Conservation (phyloP, 176 grass and related monocot species). For the Canna indica region DNA sequence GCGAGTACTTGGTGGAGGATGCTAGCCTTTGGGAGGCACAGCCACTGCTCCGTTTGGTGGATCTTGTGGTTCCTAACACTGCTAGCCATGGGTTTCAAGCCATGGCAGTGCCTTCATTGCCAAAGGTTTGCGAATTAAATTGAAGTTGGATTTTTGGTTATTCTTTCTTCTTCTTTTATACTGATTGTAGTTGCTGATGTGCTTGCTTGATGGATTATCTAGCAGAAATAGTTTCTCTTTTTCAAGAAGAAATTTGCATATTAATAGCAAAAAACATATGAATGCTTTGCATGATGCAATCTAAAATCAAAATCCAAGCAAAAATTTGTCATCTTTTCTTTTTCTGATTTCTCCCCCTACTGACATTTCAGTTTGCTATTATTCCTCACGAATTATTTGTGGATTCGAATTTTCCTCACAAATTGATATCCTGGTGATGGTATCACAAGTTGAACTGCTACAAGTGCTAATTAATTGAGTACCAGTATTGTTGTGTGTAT, state of each 20-base stretch:
- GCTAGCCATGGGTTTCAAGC: conserved; percentile 67
- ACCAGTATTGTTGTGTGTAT: background rate
- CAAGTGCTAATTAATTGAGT: background rate
- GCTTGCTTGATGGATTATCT: background rate
- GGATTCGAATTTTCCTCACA: background rate
- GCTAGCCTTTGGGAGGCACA: conserved; percentile 35
- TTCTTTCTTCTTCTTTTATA: background rate
- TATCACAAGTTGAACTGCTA: no score
- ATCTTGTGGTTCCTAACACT: conserved; percentile 61
- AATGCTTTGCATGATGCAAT: no score
- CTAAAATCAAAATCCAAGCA: background rate
- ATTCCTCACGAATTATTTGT: background rate
- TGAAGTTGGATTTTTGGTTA: background rate
- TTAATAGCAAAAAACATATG: background rate
- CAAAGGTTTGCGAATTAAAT: conserved; percentile 31
- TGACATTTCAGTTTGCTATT: background rate
- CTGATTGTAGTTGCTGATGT: background rate
- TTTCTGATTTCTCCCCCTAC: no score
- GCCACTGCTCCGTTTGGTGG: conserved; percentile 38
- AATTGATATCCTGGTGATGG: background rate
- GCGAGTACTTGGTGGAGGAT: background rate
- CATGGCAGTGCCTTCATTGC: conserved; percentile 29
- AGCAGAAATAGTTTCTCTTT: background rate
- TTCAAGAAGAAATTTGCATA: background rate
- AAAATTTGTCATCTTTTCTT: background rate